Percentiles rank a stretch among this genome's conserved stretches.
These are phyloP conservation scores for Groenewaldozyma salmanticensis DNA, from an alignment of 805 yeast species.

Conservation along the genomic window DNA sequence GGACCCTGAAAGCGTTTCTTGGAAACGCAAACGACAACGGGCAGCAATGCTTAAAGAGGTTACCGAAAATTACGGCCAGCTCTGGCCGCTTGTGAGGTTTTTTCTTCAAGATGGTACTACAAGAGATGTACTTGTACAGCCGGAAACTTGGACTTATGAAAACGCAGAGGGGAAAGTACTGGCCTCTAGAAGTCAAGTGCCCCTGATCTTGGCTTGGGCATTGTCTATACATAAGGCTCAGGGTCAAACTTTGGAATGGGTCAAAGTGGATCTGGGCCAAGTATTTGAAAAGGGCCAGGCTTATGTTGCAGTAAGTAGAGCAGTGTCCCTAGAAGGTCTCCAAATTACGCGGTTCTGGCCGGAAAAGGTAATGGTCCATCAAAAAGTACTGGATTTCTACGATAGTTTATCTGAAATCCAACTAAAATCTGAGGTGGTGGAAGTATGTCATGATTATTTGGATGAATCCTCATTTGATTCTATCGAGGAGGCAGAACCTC, in stretches of 20 bases:
- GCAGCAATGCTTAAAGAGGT: constrained; percentile 5
- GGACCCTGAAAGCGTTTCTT: constrained; percentile 10
- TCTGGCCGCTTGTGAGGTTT: constrained; percentile 71
- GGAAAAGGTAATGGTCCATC: constrained; percentile 56
- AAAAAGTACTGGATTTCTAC: constrained; percentile 64
- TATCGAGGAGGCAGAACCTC: no score
- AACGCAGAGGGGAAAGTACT: constrained; percentile 60
- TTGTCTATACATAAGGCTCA: constrained; percentile 92
- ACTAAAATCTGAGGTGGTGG: background rate
- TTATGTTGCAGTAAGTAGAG: constrained; percentile 90
- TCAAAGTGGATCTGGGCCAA: constrained; percentile 62
- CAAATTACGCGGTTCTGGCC: constrained; percentile 69
- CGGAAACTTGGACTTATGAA: constrained; percentile 73
- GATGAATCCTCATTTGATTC: background rate
- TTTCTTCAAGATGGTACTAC: constrained; percentile 58
- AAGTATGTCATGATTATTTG: background rate
- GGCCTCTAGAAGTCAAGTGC: constrained; percentile 71
- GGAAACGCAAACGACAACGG: constrained; percentile 15
- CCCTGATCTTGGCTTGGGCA: constrained; percentile 93
- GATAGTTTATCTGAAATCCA: constrained; percentile 11
- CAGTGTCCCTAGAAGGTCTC: constrained; percentile 70
- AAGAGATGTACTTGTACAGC: constrained; percentile 67
- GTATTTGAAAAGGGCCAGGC: constrained; percentile 92
- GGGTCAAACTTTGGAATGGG: constrained; percentile 76
- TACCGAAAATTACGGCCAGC: constrained; percentile 7